Base-by-base conservation (phyloP, 2,329 filamentous ascomycete genomes). In the Magnaporthales sp. region DNA sequence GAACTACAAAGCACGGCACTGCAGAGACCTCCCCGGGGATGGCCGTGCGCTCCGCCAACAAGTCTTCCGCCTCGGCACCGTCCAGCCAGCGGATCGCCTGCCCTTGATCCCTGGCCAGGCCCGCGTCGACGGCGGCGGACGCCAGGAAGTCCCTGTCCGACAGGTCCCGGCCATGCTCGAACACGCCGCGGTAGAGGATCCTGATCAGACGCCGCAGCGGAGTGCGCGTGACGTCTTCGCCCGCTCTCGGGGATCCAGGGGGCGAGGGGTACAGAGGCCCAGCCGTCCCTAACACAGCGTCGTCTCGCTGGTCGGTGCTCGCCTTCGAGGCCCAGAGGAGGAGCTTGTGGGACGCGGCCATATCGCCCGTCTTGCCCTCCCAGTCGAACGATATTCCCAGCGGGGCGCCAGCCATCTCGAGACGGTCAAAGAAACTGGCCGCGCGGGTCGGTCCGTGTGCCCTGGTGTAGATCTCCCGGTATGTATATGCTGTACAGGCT, bases 1-100 rank as follows among this genome's bases (percentile, higher is more conserved):
- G 89, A 64, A 94, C 83, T 1, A 87, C 87, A 72, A 91, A 91
- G 71, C 89, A 88, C 19, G 91, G 91, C 70, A 93, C 90, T 0
- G 90, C 91, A 67, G 80, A 81, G 66, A 93, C 77, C 7, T 75
- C 76, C 1, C 70, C 68, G 22, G 13, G 69, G 65, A 1, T 69
- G 26, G 11, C 69, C 66, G 1, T 70, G 75, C 27, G 60, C 62
- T 51, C 38, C 63, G 38, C 54, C 64, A 65, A 30, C 11, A 22
- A 19, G 27, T 10, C 51, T 15, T 51, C 54, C 15, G 66, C 70
- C 26, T 71, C 71, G 2, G 63, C 60, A 62, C 32, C 60, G 8
- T 76, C 70, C 1, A 80, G 73, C 3, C 76, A 71, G 51, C 46
- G 62, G 19, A 60, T 30, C 15, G 68, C 69, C 1, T 66, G 72